phyloP scores from a whole-genome alignment of 768 basidiomycete genomes.

The Holtermanniella nyarrowii region DNA sequence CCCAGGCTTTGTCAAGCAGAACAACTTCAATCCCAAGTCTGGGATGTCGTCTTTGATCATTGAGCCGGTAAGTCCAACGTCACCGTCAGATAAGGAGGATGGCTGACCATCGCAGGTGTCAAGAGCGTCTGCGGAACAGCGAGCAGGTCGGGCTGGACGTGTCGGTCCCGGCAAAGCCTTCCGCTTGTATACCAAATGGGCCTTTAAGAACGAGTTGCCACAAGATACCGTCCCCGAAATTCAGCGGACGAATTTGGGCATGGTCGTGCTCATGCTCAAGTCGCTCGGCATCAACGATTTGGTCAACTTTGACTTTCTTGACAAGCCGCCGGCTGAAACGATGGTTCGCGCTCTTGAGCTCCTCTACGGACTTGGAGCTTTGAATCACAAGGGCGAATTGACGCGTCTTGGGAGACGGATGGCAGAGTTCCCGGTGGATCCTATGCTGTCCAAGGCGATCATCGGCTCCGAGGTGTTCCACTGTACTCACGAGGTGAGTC shows the following conservation, averaged over 20 bases:
- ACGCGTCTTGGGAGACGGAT: slow-evolving; percentile 95
- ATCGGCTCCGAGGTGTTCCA: slow-evolving; percentile 87
- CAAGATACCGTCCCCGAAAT: slow-evolving; percentile 98
- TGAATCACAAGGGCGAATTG: slow-evolving; percentile 91
- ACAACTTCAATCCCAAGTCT: slow-evolving; percentile 94
- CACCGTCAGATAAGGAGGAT: neutral
- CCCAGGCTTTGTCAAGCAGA: slow-evolving; percentile 98
- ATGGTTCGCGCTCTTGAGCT: slow-evolving; percentile 89
- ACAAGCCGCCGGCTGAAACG: slow-evolving; percentile 95
- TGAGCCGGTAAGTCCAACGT: slow-evolving; percentile 65
- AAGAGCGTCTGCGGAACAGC: slow-evolving; percentile 90
- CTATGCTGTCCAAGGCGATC: slow-evolving; percentile 92
- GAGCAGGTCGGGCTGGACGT: slow-evolving; percentile 92
- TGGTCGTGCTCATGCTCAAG: slow-evolving; percentile 89
- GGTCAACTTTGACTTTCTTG: slow-evolving; percentile 96
- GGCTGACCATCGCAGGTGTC: slow-evolving; percentile 58
- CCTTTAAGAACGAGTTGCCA: slow-evolving; percentile 87
- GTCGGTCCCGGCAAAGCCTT: slow-evolving; percentile 98
- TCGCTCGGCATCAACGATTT: slow-evolving; percentile 97
- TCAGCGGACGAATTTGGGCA: slow-evolving; percentile 93
- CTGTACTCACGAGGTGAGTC: slow-evolving; percentile 85
- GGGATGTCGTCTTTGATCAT: slow-evolving; percentile 96
- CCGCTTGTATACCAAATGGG: slow-evolving; percentile 98
- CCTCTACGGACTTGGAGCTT: slow-evolving; percentile 85
- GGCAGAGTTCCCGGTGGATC: slow-evolving; percentile 98